Conservation (phyloP, 2,329 filamentous ascomycete species). For the Colletotrichum lindemuthianum region DNA sequence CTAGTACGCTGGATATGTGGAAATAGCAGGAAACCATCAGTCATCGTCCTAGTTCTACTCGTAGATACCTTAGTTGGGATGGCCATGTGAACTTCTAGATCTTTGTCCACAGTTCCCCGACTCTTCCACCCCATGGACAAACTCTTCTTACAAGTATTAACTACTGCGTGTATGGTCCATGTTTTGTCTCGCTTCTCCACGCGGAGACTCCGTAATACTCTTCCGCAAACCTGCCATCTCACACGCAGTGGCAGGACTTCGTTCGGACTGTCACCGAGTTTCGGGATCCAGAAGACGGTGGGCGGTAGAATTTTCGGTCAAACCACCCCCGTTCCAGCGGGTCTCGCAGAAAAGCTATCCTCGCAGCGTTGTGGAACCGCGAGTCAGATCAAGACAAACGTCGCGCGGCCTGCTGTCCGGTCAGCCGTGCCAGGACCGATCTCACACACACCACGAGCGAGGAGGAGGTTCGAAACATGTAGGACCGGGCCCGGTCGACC, state of each 20-base stretch:
- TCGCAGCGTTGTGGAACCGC: slow-evolving; percentile 15
- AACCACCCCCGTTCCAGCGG: slow-evolving; percentile 15
- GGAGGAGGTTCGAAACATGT: too few relatives aligned
- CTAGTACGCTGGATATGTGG: too few relatives aligned
- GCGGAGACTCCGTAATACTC: slow-evolving; percentile 21
- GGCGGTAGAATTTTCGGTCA: slow-evolving; percentile 23
- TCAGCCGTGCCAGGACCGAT: background rate
- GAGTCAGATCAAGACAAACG: slow-evolving; percentile 15
- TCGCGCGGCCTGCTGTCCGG: background rate
- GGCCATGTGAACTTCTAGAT: slow-evolving; percentile 18
- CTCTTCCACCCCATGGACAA: slow-evolving; percentile 7
- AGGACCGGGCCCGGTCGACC: too few relatives aligned
- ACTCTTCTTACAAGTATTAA: too few relatives aligned
- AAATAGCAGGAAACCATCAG: background rate
- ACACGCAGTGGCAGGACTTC: background rate
- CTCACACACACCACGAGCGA: background rate
- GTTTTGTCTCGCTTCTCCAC: slow-evolving; percentile 12
- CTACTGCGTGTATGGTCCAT: too few relatives aligned
- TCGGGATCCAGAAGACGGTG: slow-evolving; percentile 24
- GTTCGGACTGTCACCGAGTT: slow-evolving; percentile 21
- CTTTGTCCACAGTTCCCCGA: slow-evolving; percentile 11
- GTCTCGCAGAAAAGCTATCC: slow-evolving; percentile 18
- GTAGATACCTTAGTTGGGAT: background rate
- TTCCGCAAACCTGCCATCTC: slow-evolving; percentile 1
- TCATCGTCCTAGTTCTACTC: background rate